A percentile compares a stretch with the other conserved stretches of the same genome.
These are phyloP conservation scores for Balansia obtecta DNA, from an alignment of 2,329 filamentous ascomycete genomes.

Conservation along the genomic window DNA sequence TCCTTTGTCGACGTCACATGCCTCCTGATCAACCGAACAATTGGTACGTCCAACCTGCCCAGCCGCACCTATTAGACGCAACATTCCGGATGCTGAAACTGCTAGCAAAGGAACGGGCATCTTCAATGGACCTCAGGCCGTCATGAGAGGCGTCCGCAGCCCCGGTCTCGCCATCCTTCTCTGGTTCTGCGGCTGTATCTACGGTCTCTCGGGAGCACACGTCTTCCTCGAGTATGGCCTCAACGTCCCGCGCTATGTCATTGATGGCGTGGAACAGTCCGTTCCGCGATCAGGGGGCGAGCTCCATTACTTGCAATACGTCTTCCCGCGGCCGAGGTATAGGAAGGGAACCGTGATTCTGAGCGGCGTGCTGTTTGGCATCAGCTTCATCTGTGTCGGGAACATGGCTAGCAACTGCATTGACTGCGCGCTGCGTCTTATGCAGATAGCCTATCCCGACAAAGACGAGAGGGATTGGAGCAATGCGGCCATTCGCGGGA, in stretches of 20 bases:
- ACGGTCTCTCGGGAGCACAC: conserved; percentile 23
- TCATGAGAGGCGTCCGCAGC: conserved; percentile 21
- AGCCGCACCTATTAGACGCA: neutral
- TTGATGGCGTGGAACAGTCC: conserved; percentile 24
- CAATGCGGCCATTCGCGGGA: conserved; percentile 26
- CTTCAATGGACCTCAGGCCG: conserved; percentile 21
- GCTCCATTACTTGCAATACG: conserved; percentile 36
- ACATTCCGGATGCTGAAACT: neutral
- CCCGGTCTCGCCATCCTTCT: conserved; percentile 24
- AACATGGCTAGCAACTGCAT: conserved; percentile 38
- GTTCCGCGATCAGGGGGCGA: conserved; percentile 34
- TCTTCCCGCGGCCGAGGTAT: conserved; percentile 26
- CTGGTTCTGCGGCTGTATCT: conserved; percentile 27
- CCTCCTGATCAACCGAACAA: neutral
- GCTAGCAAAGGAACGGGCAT: conserved; percentile 21
- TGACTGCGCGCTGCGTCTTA: conserved; percentile 28
- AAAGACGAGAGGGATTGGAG: conserved; percentile 9
- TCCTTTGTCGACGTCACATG: neutral
- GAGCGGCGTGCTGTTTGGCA: conserved; percentile 31
- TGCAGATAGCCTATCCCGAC: conserved; percentile 20
- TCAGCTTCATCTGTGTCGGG: conserved; percentile 32
- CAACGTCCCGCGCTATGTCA: conserved; percentile 29
- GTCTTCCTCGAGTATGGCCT: conserved; percentile 34
- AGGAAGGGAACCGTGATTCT: conserved; percentile 23
- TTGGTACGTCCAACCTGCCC: neutral